These are phyloP conservation scores for Diatrype stigma DNA, from an alignment of 2,329 filamentous ascomycete species.

Conservation along the genomic window DNA sequence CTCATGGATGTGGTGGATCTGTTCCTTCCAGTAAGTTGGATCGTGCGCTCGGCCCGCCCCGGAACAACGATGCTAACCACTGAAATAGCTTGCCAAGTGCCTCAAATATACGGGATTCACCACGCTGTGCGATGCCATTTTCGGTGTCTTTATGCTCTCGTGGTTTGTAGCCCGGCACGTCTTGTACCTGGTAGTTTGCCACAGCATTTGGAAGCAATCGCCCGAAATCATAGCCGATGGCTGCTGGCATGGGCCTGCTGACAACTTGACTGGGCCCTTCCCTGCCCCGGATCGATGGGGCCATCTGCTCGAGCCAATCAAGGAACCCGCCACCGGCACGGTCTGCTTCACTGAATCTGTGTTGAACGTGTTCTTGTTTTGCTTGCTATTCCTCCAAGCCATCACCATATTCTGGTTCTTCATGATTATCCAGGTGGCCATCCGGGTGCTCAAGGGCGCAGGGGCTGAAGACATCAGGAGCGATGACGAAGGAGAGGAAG, in stretches of 20 bases:
- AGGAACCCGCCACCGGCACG: constrained; percentile 58
- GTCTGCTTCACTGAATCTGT: constrained; percentile 78
- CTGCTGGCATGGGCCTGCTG: constrained; percentile 63
- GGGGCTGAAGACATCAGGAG: constrained; percentile 82
- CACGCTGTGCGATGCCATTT: constrained; percentile 73
- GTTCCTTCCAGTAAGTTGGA: constrained; percentile 68
- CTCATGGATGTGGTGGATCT: constrained; percentile 94
- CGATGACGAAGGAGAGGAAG: constrained; percentile 69
- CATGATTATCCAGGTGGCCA: constrained; percentile 81
- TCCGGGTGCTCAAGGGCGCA: constrained; percentile 71
- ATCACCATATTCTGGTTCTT: constrained; percentile 85
- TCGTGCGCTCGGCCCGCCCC: neutral
- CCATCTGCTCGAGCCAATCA: constrained; percentile 72
- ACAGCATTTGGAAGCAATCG: constrained; percentile 70
- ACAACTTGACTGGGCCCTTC: constrained; percentile 51
- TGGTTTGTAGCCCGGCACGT: constrained; percentile 85
- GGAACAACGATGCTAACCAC: constrained; percentile 4
- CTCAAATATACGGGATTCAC: constrained; percentile 83
- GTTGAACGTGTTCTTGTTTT: constrained; percentile 70
- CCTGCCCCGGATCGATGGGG: constrained; percentile 47
- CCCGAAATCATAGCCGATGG: constrained; percentile 59
- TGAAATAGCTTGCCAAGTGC: constrained; percentile 73
- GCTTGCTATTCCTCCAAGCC: constrained; percentile 73
- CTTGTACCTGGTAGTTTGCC: constrained; percentile 74
- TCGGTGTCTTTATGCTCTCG: constrained; percentile 77